phyloP scores from a whole-genome alignment of 2,329 filamentous ascomycete species.

The Clarireedia hainanense region DNA sequence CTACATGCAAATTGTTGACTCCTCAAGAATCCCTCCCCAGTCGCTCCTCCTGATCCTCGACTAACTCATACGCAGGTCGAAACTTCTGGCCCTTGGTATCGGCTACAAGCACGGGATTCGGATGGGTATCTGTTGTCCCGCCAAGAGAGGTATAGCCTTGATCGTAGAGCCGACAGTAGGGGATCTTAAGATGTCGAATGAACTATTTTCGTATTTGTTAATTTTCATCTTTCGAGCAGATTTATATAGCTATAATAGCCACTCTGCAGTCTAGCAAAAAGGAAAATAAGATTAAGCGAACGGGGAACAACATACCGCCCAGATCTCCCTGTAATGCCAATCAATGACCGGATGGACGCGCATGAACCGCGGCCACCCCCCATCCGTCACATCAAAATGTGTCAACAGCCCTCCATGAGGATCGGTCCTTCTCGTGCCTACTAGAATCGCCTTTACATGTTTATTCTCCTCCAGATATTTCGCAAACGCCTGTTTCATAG shows the following conservation, averaged over 20 bases:
- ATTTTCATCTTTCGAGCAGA: neutral
- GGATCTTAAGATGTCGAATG: conserved; percentile 67
- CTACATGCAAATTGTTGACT: neutral
- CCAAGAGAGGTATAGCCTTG: conserved; percentile 87
- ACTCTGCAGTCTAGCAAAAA: neutral
- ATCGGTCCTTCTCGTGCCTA: conserved; percentile 84
- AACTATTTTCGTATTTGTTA: conserved; percentile 44
- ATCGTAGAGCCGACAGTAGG: conserved; percentile 85
- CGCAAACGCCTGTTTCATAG: conserved; percentile 76
- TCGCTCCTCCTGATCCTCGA: conserved; percentile 69
- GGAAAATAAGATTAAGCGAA: neutral
- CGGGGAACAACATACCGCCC: conserved; percentile 58
- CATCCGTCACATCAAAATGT: conserved; percentile 81
- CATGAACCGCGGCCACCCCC: conserved; percentile 88
- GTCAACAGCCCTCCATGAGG: conserved; percentile 75
- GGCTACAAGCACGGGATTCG: conserved; percentile 66
- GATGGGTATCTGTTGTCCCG: conserved; percentile 78
- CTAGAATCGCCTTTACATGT: conserved; percentile 68
- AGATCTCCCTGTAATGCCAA: conserved; percentile 94
- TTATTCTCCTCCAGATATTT: conserved; percentile 62
- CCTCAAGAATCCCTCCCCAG: conserved; percentile 57
- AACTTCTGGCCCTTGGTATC: conserved; percentile 38
- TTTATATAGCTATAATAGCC: neutral
- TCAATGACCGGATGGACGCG: conserved; percentile 92
- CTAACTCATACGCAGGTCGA: conserved; percentile 67